Conservation (phyloP, 257 asterid genomes). For the Osmanthus fragrans region DNA sequence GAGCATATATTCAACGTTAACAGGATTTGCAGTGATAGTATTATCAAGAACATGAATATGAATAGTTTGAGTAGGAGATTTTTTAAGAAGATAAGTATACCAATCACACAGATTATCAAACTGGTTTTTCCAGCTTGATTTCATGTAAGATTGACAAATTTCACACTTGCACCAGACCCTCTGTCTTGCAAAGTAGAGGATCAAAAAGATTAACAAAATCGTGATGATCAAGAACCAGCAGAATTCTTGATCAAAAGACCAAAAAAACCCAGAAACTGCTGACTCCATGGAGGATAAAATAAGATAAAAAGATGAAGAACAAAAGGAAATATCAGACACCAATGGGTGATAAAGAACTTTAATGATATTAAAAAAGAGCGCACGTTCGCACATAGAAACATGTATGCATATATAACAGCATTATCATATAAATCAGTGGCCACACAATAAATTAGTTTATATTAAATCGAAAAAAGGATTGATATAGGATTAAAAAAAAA, state of each 20-base stretch:
- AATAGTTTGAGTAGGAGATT: constrained; percentile 40
- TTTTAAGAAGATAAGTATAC: constrained; percentile 40
- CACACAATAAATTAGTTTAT: neutral
- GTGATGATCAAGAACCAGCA: constrained; percentile 4
- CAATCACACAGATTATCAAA: constrained; percentile 45
- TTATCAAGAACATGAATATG: constrained; percentile 43
- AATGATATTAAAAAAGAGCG: neutral
- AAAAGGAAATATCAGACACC: constrained; percentile 7
- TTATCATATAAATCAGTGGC: neutral
- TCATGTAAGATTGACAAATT: constrained; percentile 35
- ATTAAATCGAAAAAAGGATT: neutral
- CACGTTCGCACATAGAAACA: neutral
- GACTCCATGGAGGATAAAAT: constrained; percentile 17
- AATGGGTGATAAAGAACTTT: neutral
- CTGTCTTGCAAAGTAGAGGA: constrained; percentile 13
- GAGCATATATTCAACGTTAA: constrained; percentile 45
- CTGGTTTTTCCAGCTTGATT: constrained; percentile 32
- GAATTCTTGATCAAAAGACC: neutral
- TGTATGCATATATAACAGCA: neutral
- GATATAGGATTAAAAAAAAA: neutral
- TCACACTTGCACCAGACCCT: constrained; percentile 39
- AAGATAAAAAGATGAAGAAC: constrained; percentile 9
- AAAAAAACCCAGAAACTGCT: neutral
- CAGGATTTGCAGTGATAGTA: constrained; percentile 40
- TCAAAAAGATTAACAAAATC: constrained; percentile 5